These are phyloP conservation scores for Dipodascus geniculatus DNA, from an alignment of 805 yeast genomes.

Conservation along the genomic window DNA sequence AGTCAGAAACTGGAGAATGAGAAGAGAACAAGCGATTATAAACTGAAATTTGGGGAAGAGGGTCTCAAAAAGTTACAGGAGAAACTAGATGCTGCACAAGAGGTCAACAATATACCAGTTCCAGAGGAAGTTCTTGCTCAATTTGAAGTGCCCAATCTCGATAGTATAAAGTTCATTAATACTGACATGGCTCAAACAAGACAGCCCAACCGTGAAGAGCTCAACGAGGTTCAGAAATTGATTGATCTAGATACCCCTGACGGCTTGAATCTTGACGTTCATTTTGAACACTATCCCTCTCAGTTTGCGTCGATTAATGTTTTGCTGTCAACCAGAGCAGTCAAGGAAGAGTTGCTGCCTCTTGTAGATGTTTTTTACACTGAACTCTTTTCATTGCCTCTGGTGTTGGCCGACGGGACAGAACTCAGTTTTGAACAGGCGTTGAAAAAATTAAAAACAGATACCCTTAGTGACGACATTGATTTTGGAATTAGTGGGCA, in stretches of 20 bases:
- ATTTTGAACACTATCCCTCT: constrained; percentile 69
- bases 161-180: constrained; percentile 57
- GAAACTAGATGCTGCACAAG: constrained; percentile 49
- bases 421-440: constrained; percentile 61
- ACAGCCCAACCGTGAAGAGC: constrained; percentile 20
- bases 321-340: constrained; percentile 41
- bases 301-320: constrained; percentile 64
- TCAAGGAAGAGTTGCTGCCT: constrained; percentile 44
- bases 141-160: constrained; percentile 66
- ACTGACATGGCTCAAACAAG: constrained; percentile 58
- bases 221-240: background rate
- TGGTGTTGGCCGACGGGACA: constrained; percentile 49
- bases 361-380: constrained; percentile 51
- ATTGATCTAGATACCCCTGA: constrained; percentile 5
- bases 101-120: constrained; percentile 59
- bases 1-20: constrained; percentile 39
- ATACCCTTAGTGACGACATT: constrained; percentile 46
- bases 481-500: constrained; percentile 46
- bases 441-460: constrained; percentile 59
- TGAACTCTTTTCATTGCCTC: constrained; percentile 62
- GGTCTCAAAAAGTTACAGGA: constrained; percentile 45
- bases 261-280: constrained; percentile 56
- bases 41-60: constrained; percentile 38
- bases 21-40: constrained; percentile 38
- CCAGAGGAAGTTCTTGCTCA: constrained; percentile 52